phyloP scores from a whole-genome alignment of 2,329 filamentous ascomycete species.

The Cadophora gregata region DNA sequence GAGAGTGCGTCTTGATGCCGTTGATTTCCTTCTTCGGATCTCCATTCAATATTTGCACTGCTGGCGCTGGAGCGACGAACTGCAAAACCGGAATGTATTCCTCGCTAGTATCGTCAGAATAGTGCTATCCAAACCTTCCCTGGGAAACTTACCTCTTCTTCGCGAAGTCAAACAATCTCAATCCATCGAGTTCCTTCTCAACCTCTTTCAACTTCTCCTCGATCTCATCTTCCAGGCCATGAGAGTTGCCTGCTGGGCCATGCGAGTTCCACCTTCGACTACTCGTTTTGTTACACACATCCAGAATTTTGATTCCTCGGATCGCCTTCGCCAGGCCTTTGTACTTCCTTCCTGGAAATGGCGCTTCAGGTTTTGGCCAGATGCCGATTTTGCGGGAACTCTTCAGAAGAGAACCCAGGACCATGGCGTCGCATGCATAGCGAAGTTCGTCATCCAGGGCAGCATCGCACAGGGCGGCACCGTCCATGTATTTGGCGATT shows the following conservation, averaged over 20 bases:
- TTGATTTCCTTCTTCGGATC: constrained; percentile 9
- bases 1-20: constrained; percentile 1
- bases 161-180: constrained; percentile 30
- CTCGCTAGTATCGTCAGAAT: constrained; percentile 24
- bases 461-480: constrained; percentile 26
- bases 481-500: constrained; percentile 34
- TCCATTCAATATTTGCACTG: not conserved
- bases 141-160: constrained; percentile 29
- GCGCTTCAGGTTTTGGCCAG: constrained; percentile 35
- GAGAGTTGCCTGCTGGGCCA: constrained; percentile 31
- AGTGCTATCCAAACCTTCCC: not conserved
- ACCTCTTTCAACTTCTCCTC: constrained; percentile 29
- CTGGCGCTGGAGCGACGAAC: not conserved
- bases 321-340: constrained; percentile 31
- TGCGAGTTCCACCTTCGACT: constrained; percentile 31
- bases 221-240: constrained; percentile 34
- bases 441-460: constrained; percentile 31
- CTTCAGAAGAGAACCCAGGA: constrained; percentile 38
- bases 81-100: constrained; percentile 19
- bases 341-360: constrained; percentile 34
- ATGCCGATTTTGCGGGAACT: constrained; percentile 37
- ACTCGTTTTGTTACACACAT: constrained; percentile 35
- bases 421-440: constrained; percentile 38
- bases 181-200: constrained; percentile 29
- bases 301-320: constrained; percentile 34